Conservation (phyloP, 805 yeast genomes). For the Cyberlindnera mississippiensis region DNA sequence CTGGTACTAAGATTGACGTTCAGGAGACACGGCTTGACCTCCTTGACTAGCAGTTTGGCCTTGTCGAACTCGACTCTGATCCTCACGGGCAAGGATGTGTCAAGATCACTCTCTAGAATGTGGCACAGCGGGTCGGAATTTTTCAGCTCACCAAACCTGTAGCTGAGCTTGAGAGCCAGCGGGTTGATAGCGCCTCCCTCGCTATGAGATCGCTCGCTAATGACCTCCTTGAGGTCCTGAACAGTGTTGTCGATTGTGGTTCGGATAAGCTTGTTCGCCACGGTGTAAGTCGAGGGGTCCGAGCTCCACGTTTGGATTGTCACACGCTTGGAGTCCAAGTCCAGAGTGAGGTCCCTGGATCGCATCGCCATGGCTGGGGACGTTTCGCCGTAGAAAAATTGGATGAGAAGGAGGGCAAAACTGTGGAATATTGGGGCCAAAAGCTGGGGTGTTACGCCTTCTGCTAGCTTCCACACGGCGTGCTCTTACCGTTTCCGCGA, state of each 20-base stretch:
- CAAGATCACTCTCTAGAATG: constrained; percentile 11
- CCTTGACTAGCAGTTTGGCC: constrained; percentile 4
- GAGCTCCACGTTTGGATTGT: constrained; percentile 22
- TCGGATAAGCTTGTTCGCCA: constrained; percentile 18
- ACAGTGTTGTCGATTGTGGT: constrained; percentile 26
- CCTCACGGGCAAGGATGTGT: constrained; percentile 7
- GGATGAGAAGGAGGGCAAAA: no score
- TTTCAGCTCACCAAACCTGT: constrained; percentile 13
- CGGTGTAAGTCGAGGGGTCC: constrained; percentile 12
- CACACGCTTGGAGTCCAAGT: constrained; percentile 11
- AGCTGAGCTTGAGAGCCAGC: constrained; percentile 12
- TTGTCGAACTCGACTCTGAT: constrained; percentile 22
- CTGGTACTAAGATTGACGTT: constrained; percentile 19
- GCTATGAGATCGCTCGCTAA: constrained; percentile 17
- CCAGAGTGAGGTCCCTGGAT: constrained; percentile 21
- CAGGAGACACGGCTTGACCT: constrained; percentile 14
- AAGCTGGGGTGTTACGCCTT: background rate
- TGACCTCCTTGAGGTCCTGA: constrained; percentile 23
- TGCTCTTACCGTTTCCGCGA: no score
- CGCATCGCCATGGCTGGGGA: constrained; percentile 22
- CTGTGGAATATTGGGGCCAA: no score
- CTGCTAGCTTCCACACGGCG: no score
- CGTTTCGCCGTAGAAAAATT: no score
- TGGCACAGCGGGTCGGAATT: constrained; percentile 15
- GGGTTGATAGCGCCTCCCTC: constrained; percentile 19